Evolutionary conservation across 345 rosid species (phyloP).

Genomic region (Nasturtium officinale): DNA sequence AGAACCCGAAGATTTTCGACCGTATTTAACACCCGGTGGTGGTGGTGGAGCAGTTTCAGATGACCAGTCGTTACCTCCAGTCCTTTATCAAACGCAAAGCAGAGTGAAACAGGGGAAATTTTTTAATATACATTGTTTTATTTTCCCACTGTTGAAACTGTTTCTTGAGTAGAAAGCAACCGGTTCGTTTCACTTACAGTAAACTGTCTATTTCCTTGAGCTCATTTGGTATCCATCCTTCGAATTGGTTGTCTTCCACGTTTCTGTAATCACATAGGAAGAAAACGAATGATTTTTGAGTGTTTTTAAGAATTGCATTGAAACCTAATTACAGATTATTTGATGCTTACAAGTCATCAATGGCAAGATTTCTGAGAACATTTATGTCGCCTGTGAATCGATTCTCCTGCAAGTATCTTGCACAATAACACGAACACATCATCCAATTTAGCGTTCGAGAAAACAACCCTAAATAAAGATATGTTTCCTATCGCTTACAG

Average conservation of each 20-base stretch:
- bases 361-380: conserved; percentile 66
- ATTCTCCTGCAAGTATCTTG: conserved; percentile 77
- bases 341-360: conserved; percentile 67
- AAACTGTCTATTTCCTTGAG: conserved; percentile 61
- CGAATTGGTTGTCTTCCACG: conserved; percentile 70
- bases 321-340: background rate
- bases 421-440: background rate
- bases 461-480: background rate
- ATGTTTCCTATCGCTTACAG: conserved; percentile 54
- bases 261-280: conserved; percentile 51
- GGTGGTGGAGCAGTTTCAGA: conserved; percentile 81
- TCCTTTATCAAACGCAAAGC: conserved; percentile 49
- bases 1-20: conserved; percentile 31
- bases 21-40: conserved; percentile 65
- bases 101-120: conserved; percentile 9
- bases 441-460: background rate
- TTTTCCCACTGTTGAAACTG: background rate
- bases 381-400: conserved; percentile 69
- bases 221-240: conserved; percentile 85
- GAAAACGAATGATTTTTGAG: conserved; percentile 5
- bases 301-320: background rate
- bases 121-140: background rate
- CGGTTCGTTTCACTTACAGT: conserved; percentile 53
- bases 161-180: conserved; percentile 24
- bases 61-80: conserved; percentile 91